phyloP scores from a whole-genome alignment of 176 grass and related monocot species.

The Cenchrus americanus region DNA sequence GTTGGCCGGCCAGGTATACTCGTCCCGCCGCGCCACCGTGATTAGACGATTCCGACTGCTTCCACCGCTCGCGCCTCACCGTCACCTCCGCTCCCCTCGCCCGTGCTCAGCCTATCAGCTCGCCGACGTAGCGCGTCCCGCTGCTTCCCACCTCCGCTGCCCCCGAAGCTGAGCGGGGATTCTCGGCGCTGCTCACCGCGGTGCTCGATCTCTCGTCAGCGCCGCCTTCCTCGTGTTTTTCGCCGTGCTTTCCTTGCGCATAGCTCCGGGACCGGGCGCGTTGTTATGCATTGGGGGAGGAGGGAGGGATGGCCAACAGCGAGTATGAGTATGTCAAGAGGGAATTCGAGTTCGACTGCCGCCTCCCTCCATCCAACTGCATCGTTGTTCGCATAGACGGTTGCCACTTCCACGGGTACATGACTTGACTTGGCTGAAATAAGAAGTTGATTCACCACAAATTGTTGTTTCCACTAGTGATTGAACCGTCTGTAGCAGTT shows the following conservation, averaged over 20 bases:
- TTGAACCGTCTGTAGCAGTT: slow-evolving; percentile 18
- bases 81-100: no score
- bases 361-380: slow-evolving; percentile 67
- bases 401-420: slow-evolving; percentile 76
- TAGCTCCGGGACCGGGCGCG: neutral
- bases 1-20: no score
- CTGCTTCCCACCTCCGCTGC: no score
- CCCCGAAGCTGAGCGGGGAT: neutral
- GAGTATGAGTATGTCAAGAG: slow-evolving; percentile 84
- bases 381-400: slow-evolving; percentile 83
- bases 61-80: no score
- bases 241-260: neutral
- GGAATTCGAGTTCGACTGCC: slow-evolving; percentile 61
- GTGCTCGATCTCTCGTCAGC: neutral
- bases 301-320: slow-evolving; percentile 64
- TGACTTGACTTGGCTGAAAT: slow-evolving; percentile 18
- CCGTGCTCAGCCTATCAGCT: no score
- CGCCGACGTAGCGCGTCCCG: no score
- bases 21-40: no score
- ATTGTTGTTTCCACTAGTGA: slow-evolving; percentile 11
- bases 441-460: slow-evolving; percentile 22
- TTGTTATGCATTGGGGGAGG: neutral
- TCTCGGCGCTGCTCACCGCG: neutral
- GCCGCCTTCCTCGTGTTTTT: neutral
- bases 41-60: no score